Evolutionary conservation across 208 protist species (phyloP), one percentile per base, ranked within the genome.

Genomic region (Perkinsela sp.): DNA sequence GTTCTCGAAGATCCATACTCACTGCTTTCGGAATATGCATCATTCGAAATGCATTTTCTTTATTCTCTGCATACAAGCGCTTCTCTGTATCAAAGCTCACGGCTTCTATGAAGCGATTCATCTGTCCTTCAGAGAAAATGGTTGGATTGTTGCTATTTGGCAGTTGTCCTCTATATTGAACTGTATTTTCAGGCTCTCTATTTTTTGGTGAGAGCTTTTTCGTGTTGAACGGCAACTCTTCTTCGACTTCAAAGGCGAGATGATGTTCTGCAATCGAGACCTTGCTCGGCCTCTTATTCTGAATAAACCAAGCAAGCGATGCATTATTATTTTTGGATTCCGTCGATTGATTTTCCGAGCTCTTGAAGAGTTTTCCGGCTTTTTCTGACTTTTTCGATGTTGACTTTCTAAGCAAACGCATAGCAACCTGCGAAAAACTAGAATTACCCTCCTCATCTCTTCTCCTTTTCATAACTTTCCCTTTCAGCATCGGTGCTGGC

Each of bases 401-500:
- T 6, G 40, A 57, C 40, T 57, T 57, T 57, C 22, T 57, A 22
- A 57, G 22, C 40, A 57, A 57, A n/a, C 22, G 6, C 22, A n/a
- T 6, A 6, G 40, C 40, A 22, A 57, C 40, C 6, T 57, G 6
- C 13, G 40, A 57, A 22, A 57, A 57, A n/a, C 22, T 57, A 6
- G 6, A 6, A n/a, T 57, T 22, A 22, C 13, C 13, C 40, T 57
- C 40, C 40, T 72, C 69, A 66, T 68, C 70, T 1, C 86, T 75
- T 0, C 81, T 78, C 16, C 71, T 75, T n/a, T 87, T 68, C 68
- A 70, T 30, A 71, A 89, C 83, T 32, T 70, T 73, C 22, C 71
- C 65, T 72, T 92, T 92, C 28, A 73, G 75, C 0, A 69, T 57
- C 0, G 80, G 77, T 6, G 86, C 69, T 0, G 71, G 32, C 1